Conservation (phyloP, 1,139 yeast genomes). For the Suhomyces atakaporum region DNA sequence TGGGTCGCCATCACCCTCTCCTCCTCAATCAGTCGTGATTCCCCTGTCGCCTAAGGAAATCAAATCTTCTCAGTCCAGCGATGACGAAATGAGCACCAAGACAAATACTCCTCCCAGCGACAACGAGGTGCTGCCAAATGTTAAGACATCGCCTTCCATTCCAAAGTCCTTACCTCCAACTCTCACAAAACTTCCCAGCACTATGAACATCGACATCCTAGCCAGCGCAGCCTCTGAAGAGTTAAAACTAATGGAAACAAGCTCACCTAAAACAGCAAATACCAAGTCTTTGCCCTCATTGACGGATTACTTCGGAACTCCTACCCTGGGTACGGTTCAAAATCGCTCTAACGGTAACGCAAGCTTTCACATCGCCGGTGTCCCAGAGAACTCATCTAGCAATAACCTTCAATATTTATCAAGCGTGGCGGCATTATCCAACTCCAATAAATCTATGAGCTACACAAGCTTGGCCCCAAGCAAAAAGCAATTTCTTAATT, state of each 20-base stretch:
- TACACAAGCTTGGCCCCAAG: conserved; percentile 18
- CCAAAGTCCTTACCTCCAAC: conserved; percentile 1
- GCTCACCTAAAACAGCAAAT: conserved; percentile 19
- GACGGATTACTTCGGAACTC: conserved; percentile 52
- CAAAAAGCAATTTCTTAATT: conserved; percentile 26
- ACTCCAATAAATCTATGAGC: conserved; percentile 17
- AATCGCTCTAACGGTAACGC: conserved; percentile 7
- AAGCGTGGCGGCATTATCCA: conserved; percentile 18
- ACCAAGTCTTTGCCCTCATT: conserved; percentile 67
- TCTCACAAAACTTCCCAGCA: conserved; percentile 19
- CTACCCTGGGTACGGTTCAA: conserved; percentile 8
- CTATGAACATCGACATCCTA: conserved; percentile 69
- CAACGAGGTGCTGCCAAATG: conserved; percentile 5
- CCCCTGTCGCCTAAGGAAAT: conserved; percentile 1
- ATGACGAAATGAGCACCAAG: conserved; percentile 9
- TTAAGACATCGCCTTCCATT: conserved; percentile 4
- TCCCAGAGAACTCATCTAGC: conserved; percentile 17
- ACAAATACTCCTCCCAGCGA: conserved; percentile 12
- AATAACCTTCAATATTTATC: conserved; percentile 28
- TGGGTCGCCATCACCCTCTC: conserved; percentile 3
- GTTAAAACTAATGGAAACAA: conserved; percentile 53
- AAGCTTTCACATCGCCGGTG: conserved; percentile 11
- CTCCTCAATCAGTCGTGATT: neutral
- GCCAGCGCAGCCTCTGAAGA: conserved; percentile 86
- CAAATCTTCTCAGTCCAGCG: conserved; percentile 7